Conservation (phyloP, 129 eudicot species). For the Ambrosia trifida region DNA sequence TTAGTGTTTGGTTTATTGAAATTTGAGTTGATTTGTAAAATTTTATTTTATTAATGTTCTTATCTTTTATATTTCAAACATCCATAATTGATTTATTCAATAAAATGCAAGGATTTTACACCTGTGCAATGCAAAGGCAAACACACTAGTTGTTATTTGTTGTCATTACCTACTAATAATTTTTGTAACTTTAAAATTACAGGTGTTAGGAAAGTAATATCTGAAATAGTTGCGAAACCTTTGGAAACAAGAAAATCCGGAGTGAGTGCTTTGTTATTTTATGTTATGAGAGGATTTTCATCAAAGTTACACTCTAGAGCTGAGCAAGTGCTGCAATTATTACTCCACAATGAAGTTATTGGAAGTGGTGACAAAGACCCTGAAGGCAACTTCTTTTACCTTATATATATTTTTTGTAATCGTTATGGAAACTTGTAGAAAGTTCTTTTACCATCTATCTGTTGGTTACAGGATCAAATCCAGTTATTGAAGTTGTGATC, state of each 20-base stretch:
- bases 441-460: conserved; percentile 13
- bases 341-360: conserved; percentile 46
- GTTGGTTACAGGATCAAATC: conserved; percentile 45
- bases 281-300: conserved; percentile 68
- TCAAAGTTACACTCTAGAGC: conserved; percentile 82
- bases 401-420: neutral
- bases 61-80: neutral
- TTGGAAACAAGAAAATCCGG: conserved; percentile 60
- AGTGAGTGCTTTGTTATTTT: conserved; percentile 60
- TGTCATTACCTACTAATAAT: conserved; percentile 20
- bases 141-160: neutral
- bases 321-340: conserved; percentile 47
- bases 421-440: neutral
- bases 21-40: neutral
- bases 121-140: neutral
- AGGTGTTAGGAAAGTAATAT: conserved; percentile 62
- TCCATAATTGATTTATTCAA: neutral
- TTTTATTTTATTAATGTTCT: neutral
- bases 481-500: conserved; percentile 62
- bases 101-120: neutral
- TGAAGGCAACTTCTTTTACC: conserved; percentile 46
- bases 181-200: conserved; percentile 15
- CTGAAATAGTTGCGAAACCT: conserved; percentile 66
- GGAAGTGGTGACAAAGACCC: conserved; percentile 46
- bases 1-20: neutral